Conservation (phyloP, 352 stramenopile genomes). For the Pythium monospermum region DNA sequence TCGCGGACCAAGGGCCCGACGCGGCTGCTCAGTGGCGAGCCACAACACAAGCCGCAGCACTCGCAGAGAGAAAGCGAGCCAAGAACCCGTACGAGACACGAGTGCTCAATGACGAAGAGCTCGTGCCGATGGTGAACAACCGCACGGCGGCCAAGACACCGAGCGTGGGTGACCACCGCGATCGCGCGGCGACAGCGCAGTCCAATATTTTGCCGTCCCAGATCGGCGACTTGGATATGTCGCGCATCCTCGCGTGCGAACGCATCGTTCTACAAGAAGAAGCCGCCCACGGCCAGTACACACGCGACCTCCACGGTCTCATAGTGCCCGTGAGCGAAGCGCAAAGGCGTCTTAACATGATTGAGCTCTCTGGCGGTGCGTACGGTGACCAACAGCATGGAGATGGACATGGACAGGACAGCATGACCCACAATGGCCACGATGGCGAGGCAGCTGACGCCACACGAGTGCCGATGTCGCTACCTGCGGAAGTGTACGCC, state of each 20-base stretch:
- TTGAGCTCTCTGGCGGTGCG: conserved; percentile 43
- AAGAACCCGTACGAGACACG: conserved; percentile 84
- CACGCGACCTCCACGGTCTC: conserved; percentile 60
- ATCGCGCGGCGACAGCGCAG: neutral
- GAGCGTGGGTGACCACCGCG: too few species aligned
- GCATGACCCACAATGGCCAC: neutral
- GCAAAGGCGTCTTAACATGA: conserved; percentile 44
- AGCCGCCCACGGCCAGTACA: conserved; percentile 47
- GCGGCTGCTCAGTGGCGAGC: conserved; percentile 13
- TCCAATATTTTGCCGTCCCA: conserved; percentile 37
- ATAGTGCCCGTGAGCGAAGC: conserved; percentile 66
- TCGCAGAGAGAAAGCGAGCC: conserved; percentile 48
- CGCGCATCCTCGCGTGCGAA: conserved; percentile 67
- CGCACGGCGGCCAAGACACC: neutral
- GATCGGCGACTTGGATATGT: conserved; percentile 84
- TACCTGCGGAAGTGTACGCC: conserved; percentile 17
- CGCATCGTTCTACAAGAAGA: conserved; percentile 69
- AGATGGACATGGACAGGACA: too few species aligned
- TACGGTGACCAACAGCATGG: conserved; percentile 20
- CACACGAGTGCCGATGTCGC: neutral
- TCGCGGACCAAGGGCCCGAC: conserved; percentile 7
- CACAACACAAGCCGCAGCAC: conserved; percentile 23
- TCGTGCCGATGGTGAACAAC: conserved; percentile 34
- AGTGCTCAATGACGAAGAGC: conserved; percentile 81
- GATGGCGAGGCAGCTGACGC: neutral